Evolutionary conservation across 2,329 filamentous ascomycete genomes (phyloP).

Genomic region (Exophiala xenobiotica): DNA sequence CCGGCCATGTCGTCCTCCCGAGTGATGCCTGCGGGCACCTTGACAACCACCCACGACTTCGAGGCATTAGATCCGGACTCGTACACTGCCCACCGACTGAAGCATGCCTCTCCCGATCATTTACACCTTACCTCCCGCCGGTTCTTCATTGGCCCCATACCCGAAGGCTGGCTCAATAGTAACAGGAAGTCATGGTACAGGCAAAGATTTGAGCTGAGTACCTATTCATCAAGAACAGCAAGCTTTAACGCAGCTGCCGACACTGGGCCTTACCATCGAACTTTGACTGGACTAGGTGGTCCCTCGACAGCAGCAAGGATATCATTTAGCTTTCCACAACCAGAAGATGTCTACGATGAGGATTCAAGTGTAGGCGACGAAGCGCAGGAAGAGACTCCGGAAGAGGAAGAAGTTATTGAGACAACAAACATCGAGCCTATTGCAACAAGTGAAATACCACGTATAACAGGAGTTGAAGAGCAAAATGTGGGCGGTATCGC

Average conservation of each 20-base stretch:
- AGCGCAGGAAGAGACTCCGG: slow-evolving; percentile 13
- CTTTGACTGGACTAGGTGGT: slow-evolving; percentile 33
- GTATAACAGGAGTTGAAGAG: slow-evolving; percentile 11
- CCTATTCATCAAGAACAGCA: slow-evolving; percentile 48
- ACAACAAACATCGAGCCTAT: slow-evolving; percentile 27
- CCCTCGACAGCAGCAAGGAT: slow-evolving; percentile 32
- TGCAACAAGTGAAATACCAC: slow-evolving; percentile 21
- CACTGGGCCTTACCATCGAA: slow-evolving; percentile 43
- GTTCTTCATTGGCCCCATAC: slow-evolving; percentile 65
- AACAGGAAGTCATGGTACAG: slow-evolving; percentile 65
- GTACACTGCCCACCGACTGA: slow-evolving; percentile 56
- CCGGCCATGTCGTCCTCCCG: slow-evolving; percentile 15
- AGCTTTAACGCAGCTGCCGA: slow-evolving; percentile 54
- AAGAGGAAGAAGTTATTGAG: slow-evolving; percentile 16
- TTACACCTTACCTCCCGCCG: slow-evolving; percentile 61
- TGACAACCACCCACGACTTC: slow-evolving; percentile 15
- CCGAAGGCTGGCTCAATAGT: slow-evolving; percentile 63
- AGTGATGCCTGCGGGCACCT: slow-evolving; percentile 20
- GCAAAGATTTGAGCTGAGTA: slow-evolving; percentile 42
- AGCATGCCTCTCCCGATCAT: slow-evolving; percentile 62
- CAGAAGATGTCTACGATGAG: slow-evolving; percentile 34
- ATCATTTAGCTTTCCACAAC: slow-evolving; percentile 37
- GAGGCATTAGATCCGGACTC: slow-evolving; percentile 49
- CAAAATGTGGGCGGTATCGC: slow-evolving; percentile 2
- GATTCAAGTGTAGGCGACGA: slow-evolving; percentile 9